Conservation (phyloP, 208 protist species). For the Wallacemonas collosoma region DNA sequence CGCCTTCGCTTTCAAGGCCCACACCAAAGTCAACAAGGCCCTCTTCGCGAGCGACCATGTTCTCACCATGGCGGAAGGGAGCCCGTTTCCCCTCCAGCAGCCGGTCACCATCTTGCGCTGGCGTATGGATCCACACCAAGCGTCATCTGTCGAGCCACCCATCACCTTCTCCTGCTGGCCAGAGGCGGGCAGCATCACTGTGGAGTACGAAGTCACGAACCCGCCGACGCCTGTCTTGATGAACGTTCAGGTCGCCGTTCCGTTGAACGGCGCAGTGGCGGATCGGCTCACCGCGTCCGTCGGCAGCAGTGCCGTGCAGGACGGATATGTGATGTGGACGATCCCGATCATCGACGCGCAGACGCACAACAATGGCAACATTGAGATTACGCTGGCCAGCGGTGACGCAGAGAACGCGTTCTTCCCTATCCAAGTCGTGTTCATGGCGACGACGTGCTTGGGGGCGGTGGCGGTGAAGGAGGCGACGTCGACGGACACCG, state of each 20-base stretch:
- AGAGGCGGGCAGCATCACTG: slow-evolving; percentile 57
- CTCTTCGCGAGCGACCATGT: slow-evolving; percentile 78
- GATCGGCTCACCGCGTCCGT: slow-evolving; percentile 47
- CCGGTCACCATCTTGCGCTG: slow-evolving; percentile 81
- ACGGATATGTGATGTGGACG: slow-evolving; percentile 54
- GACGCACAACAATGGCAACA: slow-evolving; percentile 61
- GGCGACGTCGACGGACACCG: slow-evolving; percentile 61
- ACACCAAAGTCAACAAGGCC: slow-evolving; percentile 85
- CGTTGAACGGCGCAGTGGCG: slow-evolving; percentile 50
- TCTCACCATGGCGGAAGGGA: slow-evolving; percentile 76
- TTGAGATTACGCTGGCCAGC: slow-evolving; percentile 54
- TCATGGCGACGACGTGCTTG: slow-evolving; percentile 43
- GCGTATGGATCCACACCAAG: slow-evolving; percentile 34
- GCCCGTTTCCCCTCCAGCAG: slow-evolving; percentile 81
- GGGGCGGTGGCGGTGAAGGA: slow-evolving; percentile 60
- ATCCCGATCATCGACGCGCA: slow-evolving; percentile 57
- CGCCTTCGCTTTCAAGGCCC: slow-evolving; percentile 80
- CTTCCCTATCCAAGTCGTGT: slow-evolving; percentile 75
- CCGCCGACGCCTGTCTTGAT: slow-evolving; percentile 40
- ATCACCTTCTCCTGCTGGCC: slow-evolving; percentile 85
- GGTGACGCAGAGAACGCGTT: slow-evolving; percentile 46
- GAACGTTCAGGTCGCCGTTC: slow-evolving; percentile 58
- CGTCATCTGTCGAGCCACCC: slow-evolving; percentile 33
- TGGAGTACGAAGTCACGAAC: slow-evolving; percentile 83
- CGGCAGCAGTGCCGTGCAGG: slow-evolving; percentile 35